Percentiles rank a stretch among this genome's conserved stretches.
These are phyloP conservation scores for Microthlaspi erraticum DNA, from an alignment of 345 rosid genomes.

Conservation along the genomic window DNA sequence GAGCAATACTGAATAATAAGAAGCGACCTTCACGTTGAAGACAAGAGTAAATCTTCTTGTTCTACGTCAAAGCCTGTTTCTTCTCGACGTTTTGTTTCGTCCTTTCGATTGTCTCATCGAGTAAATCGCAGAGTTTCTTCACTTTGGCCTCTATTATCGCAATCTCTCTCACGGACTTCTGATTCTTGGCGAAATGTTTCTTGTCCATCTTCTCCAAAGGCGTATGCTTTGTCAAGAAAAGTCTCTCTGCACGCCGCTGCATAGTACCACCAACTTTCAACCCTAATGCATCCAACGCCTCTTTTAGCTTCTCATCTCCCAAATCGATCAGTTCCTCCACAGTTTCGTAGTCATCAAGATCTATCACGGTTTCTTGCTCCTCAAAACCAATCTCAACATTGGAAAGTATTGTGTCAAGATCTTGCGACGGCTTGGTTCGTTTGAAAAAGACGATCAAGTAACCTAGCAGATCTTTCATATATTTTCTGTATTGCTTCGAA, in stretches of 20 bases:
- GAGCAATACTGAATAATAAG: conserved; percentile 29
- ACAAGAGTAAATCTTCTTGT: conserved; percentile 54
- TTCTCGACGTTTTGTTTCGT: conserved; percentile 85
- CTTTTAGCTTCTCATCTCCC: conserved; percentile 85
- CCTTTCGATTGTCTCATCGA: conserved; percentile 66
- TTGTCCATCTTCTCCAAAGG: neutral
- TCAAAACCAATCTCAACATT: conserved; percentile 55
- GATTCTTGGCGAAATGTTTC: conserved; percentile 79
- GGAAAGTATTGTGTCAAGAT: conserved; percentile 74
- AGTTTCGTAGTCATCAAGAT: conserved; percentile 85
- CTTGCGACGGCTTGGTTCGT: conserved; percentile 92
- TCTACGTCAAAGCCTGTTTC: conserved; percentile 90
- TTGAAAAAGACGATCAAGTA: conserved; percentile 75
- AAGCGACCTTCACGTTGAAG: conserved; percentile 93
- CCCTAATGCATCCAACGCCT: conserved; percentile 85
- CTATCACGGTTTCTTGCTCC: conserved; percentile 52
- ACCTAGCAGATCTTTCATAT: conserved; percentile 71
- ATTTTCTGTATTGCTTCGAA: conserved; percentile 73
- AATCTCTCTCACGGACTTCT: conserved; percentile 63
- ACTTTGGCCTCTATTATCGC: conserved; percentile 75
- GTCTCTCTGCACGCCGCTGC: conserved; percentile 90
- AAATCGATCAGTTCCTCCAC: conserved; percentile 82
- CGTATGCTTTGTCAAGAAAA: conserved; percentile 74
- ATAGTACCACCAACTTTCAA: conserved; percentile 84
- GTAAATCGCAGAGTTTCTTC: conserved; percentile 65